These are phyloP conservation scores for Akanthomyces muscarius DNA, from an alignment of 2,329 filamentous ascomycete genomes.

Conservation along the genomic window DNA sequence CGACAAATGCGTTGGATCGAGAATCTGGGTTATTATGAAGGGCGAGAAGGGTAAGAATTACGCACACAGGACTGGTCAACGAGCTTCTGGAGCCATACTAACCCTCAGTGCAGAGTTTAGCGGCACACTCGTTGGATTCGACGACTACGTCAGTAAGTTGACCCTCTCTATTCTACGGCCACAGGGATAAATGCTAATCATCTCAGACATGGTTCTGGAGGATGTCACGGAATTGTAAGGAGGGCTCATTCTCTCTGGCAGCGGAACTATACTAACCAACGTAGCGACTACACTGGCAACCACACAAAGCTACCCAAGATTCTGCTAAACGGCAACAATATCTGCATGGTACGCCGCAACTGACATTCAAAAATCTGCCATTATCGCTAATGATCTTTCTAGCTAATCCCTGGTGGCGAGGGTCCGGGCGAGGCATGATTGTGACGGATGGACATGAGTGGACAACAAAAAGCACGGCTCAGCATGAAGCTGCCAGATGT, in stretches of 20 bases:
- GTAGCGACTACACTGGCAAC: constrained; percentile 83
- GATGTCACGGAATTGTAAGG: constrained; percentile 89
- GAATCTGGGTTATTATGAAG: constrained; percentile 99
- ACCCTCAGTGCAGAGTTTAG: constrained; percentile 69
- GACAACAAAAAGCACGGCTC: constrained; percentile 11
- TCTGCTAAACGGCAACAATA: constrained; percentile 93
- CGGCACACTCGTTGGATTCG: constrained; percentile 89
- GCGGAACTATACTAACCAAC: constrained; percentile 23
- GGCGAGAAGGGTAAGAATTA: constrained; percentile 76
- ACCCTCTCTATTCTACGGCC: background rate
- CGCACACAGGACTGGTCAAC: background rate
- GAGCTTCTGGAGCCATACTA: constrained; percentile 19
- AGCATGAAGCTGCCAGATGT: background rate
- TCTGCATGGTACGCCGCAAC: constrained; percentile 79
- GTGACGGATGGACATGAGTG: constrained; percentile 20
- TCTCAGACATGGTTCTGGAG: constrained; percentile 91
- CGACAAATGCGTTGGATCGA: constrained; percentile 96
- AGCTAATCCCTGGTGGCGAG: constrained; percentile 77
- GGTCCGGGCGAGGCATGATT: constrained; percentile 49
- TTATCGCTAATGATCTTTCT: constrained; percentile 18
- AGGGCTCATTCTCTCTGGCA: background rate
- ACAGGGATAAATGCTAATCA: constrained; percentile 20
- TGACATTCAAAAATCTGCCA: no score
- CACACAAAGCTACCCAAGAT: constrained; percentile 92
- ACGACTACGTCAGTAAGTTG: constrained; percentile 98